Conservation (phyloP, 768 basidiomycete species). For the Mycena crocata region DNA sequence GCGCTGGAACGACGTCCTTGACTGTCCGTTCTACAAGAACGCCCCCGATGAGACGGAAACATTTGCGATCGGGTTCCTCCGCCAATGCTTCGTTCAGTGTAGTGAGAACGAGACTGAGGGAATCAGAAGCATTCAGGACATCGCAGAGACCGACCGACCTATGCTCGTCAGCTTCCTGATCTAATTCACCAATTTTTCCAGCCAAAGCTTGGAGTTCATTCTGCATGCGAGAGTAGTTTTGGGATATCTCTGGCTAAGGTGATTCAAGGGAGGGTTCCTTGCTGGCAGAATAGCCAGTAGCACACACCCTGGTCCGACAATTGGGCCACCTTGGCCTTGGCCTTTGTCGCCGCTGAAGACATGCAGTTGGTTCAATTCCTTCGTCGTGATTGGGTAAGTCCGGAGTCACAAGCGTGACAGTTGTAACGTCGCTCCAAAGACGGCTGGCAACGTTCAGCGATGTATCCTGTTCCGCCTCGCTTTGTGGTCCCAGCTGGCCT, state of each 20-base stretch:
- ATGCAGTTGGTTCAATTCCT: conserved; percentile 45
- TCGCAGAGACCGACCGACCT: conserved; percentile 61
- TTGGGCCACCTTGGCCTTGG: conserved; percentile 67
- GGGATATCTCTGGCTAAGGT: conserved; percentile 82
- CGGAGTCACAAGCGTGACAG: conserved; percentile 48
- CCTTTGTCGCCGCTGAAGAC: conserved; percentile 62
- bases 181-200: conserved; percentile 95
- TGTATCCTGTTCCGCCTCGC: conserved; percentile 55
- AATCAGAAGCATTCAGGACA: conserved; percentile 14
- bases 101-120: conserved; percentile 83
- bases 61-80: conserved; percentile 92
- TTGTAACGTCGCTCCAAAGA: conserved; percentile 48
- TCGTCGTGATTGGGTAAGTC: conserved; percentile 34
- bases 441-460: conserved; percentile 49
- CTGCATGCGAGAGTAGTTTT: conserved; percentile 83
- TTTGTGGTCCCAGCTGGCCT: conserved; percentile 43
- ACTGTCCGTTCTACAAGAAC: conserved; percentile 96
- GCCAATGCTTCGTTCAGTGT: conserved; percentile 86
- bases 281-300: neutral
- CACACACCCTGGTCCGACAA: conserved; percentile 81
- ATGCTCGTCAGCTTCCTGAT: conserved; percentile 96
- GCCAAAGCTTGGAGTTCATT: conserved; percentile 93
- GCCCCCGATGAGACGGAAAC: conserved; percentile 96
- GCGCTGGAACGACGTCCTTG: conserved; percentile 90
- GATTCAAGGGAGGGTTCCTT: conserved; percentile 48